These are phyloP conservation scores for Paecilomyces dactylethromorphus DNA, from an alignment of 2,329 filamentous ascomycete species.

Conservation along the genomic window DNA sequence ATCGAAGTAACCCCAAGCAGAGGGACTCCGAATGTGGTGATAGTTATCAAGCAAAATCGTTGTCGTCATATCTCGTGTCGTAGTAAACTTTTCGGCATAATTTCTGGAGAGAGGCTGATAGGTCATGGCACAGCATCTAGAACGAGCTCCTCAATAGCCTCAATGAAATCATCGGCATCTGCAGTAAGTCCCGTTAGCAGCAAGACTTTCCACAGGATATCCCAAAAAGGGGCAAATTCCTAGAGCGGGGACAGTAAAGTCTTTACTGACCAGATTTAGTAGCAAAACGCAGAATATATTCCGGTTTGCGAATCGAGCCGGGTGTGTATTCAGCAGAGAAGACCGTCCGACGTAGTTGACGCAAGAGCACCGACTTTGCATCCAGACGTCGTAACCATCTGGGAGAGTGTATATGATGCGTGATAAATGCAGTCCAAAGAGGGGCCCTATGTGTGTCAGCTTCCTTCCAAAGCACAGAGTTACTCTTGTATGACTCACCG, in stretches of 20 bases:
- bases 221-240: not conserved
- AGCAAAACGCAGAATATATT: constrained; percentile 35
- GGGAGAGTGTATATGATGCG: constrained; percentile 38
- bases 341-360: constrained; percentile 46
- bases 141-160: constrained; percentile 24
- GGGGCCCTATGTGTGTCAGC: constrained; percentile 36
- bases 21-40: not conserved
- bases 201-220: not conserved
- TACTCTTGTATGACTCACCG: constrained; percentile 24
- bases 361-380: constrained; percentile 40
- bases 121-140: not conserved
- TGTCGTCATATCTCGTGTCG: not conserved
- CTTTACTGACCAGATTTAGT: constrained; percentile 22
- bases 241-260: not conserved
- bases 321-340: constrained; percentile 47
- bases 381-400: constrained; percentile 43
- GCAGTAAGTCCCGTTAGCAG: not conserved
- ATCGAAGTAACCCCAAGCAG: not conserved
- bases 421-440: constrained; percentile 56
- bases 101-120: not conserved
- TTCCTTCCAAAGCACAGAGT: not conserved
- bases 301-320: constrained; percentile 26
- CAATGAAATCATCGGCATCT: constrained; percentile 35
- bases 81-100: not conserved
- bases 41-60: not conserved